Evolutionary conservation across 495 filamentous ascomycete species (phyloP), one percentile per base, ranked within the genome.

Genomic region (Talaromyces ruber): DNA sequence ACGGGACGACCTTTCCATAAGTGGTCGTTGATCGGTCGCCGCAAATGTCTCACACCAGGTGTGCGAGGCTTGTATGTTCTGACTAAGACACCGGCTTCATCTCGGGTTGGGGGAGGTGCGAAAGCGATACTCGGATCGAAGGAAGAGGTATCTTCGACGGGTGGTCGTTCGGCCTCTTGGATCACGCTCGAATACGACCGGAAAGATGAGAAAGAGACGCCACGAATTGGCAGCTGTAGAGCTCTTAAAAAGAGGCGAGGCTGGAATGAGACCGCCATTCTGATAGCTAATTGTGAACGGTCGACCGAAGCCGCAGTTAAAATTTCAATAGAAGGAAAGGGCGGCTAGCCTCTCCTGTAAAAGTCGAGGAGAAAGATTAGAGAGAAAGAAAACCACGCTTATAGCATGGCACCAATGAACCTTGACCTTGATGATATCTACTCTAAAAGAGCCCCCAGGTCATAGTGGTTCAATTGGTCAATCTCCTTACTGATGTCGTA

Each of bases 51-150:
- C 45, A 97, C 70, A 83, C 94, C 95, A 45, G 94, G 94, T 9
- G 95, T 98, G 58, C 91, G 88, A 39, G 94, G 94, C 73, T 91
- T 98, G 71, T 98, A 98, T 43, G 87, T 93, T 64, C 90, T 85
- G 72, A 97, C 71, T 12, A 62, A 51, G 7, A 76, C 67, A 34
- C 74, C 74, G 32, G 71, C 64, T 28, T 71, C 65, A 59, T 71
- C 72, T 39, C 77, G 75, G 32, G 72, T 71, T 1, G 80, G 77
- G 0, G 76, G 78, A 69, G 77, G 79, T 53, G 73, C 74, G 58
- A 79, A 77, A 6, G 76, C 67, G 54, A 71, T 71, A 50, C 71
- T 74, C 8, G 76, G 70, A 43, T 79, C 74, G 65, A 70, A 72
- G 21, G 70, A 64, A 24, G 71, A 67, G 29, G 66, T 66, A 16